phyloP scores from a whole-genome alignment of 441 rosid species.

The Croton setiger region DNA sequence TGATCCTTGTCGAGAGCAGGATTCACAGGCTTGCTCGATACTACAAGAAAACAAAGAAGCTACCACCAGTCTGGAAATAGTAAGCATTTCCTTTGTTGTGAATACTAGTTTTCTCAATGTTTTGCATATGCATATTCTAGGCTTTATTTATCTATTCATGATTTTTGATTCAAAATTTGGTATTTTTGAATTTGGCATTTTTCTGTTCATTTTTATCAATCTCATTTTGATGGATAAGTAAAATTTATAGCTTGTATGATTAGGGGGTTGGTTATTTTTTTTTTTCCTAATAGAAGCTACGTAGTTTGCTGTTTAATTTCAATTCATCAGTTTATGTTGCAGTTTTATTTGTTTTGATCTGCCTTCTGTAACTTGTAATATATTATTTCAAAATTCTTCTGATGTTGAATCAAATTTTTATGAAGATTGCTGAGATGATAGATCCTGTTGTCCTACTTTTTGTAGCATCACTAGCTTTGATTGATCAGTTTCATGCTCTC shows the following conservation, averaged over 20 bases:
- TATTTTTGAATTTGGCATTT: background rate
- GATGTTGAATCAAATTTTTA: too few species aligned
- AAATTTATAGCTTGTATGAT: background rate
- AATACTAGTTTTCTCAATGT: background rate
- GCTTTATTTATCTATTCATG: background rate
- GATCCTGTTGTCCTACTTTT: too few species aligned
- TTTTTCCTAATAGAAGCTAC: background rate
- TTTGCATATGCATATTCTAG: background rate
- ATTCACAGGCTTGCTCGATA: constrained; percentile 76
- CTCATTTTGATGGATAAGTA: background rate
- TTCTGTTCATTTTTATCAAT: background rate
- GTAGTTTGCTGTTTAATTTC: background rate
- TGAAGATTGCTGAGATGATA: too few species aligned
- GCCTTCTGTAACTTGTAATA: background rate
- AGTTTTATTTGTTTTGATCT: background rate
- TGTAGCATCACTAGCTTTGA: background rate
- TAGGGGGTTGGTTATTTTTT: background rate
- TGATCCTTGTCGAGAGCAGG: constrained; percentile 81
- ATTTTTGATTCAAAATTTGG: background rate
- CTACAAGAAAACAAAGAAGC: constrained; percentile 81
- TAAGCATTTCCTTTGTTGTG: background rate
- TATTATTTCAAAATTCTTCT: too few species aligned
- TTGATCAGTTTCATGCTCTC: background rate
- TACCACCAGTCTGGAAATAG: constrained; percentile 82
- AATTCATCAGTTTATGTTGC: background rate